Evolutionary conservation across 257 asterid genomes (phyloP).

Genomic region (Solanum pennellii): DNA sequence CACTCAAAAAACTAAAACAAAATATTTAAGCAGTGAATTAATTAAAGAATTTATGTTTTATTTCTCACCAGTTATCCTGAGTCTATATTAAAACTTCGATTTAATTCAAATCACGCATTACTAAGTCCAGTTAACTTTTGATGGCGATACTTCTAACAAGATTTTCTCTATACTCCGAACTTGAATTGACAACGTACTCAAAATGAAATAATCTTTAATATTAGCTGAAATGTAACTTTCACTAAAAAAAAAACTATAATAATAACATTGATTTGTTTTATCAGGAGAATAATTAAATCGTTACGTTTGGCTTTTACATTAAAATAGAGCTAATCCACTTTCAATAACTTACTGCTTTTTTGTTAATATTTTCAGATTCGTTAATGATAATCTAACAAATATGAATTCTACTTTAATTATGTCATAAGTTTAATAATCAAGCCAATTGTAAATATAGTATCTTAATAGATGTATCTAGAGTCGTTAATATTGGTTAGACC

Average conservation of each 20-base stretch:
- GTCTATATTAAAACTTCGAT: rapidly evolving
- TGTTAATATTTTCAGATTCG: background rate
- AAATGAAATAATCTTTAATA: background rate
- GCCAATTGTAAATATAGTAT: background rate
- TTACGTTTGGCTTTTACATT: background rate
- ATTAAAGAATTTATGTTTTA: background rate
- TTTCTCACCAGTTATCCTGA: rapidly evolving
- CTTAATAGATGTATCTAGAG: background rate
- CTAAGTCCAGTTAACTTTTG: rapidly evolving
- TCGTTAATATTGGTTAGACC: too few species aligned
- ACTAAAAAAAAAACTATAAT: background rate
- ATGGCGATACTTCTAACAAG: rapidly evolving
- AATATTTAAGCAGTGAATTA: background rate
- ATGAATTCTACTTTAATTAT: background rate
- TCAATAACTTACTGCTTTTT: background rate
- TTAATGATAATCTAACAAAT: background rate
- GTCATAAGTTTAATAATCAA: background rate
- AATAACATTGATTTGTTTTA: background rate
- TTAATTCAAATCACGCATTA: rapidly evolving
- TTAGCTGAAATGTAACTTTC: background rate
- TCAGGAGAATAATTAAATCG: background rate
- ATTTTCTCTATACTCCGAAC: rapidly evolving
- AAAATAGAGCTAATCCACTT: background rate
- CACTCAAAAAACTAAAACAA: background rate
- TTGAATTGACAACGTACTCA: background rate